A percentile compares a stretch with the other conserved stretches of the same genome.
Conservation (phyloP, 441 rosid species). For the Eutrema salsugineum region DNA sequence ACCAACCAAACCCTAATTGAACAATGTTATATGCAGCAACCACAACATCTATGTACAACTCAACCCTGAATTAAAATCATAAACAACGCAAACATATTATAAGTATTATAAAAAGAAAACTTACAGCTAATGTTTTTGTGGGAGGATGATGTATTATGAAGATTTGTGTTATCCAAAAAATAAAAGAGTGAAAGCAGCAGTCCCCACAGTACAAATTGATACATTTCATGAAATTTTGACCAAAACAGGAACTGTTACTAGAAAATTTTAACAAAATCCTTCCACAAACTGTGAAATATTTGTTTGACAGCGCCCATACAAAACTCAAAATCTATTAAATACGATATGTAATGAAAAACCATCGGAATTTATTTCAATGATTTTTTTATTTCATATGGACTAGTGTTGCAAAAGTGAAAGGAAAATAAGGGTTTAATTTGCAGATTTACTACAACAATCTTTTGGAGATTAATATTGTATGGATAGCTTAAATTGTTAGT, state of each 20-base stretch:
- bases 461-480: not conserved
- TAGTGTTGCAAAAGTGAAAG: not conserved
- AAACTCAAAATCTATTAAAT: not conserved
- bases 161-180: not conserved
- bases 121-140: not conserved
- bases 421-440: not conserved
- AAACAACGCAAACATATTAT: not conserved
- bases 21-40: constrained; percentile 55
- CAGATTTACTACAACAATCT: not conserved
- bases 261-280: not conserved
- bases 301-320: not conserved
- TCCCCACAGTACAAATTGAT: not conserved
- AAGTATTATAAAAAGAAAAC: not conserved
- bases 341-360: not conserved
- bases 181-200: not conserved
- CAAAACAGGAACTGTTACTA: not conserved
- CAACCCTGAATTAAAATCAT: constrained; percentile 28
- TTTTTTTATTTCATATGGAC: not conserved
- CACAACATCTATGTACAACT: constrained; percentile 40
- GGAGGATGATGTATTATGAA: not conserved
- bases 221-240: not conserved
- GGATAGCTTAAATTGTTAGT: not conserved
- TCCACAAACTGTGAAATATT: not conserved
- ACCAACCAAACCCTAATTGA: constrained; percentile 39
- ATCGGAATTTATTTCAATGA: not conserved